Percentiles rank a stretch among this genome's conserved stretches.
Evolutionary conservation across 2,329 filamentous ascomycete genomes (phyloP).

Genomic region (Venturia oleaginea): DNA sequence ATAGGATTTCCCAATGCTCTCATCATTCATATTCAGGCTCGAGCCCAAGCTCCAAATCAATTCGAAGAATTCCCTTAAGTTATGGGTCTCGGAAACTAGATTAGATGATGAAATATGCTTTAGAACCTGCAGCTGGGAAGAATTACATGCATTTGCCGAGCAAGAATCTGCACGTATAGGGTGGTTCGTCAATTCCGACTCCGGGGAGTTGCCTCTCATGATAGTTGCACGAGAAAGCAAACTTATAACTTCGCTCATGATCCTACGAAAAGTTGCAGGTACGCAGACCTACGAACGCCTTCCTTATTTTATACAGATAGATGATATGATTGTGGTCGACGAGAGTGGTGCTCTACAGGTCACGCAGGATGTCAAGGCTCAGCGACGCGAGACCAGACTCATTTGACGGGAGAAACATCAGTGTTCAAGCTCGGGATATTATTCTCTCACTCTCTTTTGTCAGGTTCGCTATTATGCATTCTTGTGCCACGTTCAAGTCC

Average conservation of each 20-base stretch:
- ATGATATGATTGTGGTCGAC: background rate
- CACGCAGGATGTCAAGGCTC: background rate
- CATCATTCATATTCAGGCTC: too few species aligned
- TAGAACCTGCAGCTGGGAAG: background rate
- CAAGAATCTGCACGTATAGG: background rate
- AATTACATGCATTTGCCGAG: background rate
- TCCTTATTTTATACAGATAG: background rate
- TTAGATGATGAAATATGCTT: too few species aligned
- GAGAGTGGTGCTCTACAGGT: background rate
- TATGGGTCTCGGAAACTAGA: too few species aligned
- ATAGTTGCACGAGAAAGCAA: background rate
- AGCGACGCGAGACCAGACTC: background rate
- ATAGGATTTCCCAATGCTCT: background rate
- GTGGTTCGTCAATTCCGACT: background rate
- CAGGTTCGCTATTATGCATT: too few species aligned
- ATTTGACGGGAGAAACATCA: too few species aligned
- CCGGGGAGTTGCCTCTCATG: background rate
- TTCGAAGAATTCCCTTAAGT: too few species aligned
- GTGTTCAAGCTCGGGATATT: too few species aligned
- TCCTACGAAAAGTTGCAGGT: background rate
- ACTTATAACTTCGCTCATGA: background rate
- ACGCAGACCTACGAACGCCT: background rate
- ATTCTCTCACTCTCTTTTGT: too few species aligned
- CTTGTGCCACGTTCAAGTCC: too few species aligned
- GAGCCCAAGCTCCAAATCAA: too few species aligned